phyloP scores from a whole-genome alignment of 2,329 filamentous ascomycete species.

The Alternaria sp. region DNA sequence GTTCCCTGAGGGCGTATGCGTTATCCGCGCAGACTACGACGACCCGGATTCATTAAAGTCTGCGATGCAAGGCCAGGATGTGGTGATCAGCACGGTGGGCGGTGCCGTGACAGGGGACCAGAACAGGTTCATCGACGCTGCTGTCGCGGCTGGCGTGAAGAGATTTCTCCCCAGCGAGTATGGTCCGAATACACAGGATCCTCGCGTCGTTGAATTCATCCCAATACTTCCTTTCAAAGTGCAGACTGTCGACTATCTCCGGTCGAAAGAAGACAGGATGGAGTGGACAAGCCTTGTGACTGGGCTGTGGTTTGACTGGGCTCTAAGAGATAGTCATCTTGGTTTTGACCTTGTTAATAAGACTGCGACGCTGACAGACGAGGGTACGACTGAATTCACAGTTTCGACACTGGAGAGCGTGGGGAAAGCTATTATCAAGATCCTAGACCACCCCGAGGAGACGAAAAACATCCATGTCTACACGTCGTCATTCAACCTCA shows the following conservation, averaged over 20 bases:
- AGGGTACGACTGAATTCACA: neutral
- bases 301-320: neutral
- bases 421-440: neutral
- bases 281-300: neutral
- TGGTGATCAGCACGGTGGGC: neutral
- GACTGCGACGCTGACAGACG: neutral
- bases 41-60: neutral
- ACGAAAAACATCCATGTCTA: neutral
- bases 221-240: neutral
- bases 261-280: neutral
- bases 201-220: neutral
- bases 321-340: neutral
- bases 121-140: neutral
- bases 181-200: constrained; percentile 19
- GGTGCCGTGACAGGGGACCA: neutral
- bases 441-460: neutral
- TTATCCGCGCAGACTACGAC: neutral
- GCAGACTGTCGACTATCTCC: neutral
- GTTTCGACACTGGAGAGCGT: neutral
- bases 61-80: neutral
- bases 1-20: neutral
- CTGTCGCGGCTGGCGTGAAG: neutral
- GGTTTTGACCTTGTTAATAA: neutral
- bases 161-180: neutral
- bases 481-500: neutral